phyloP scores from a whole-genome alignment of 805 yeast species.

The Blastobotrys parvus region DNA sequence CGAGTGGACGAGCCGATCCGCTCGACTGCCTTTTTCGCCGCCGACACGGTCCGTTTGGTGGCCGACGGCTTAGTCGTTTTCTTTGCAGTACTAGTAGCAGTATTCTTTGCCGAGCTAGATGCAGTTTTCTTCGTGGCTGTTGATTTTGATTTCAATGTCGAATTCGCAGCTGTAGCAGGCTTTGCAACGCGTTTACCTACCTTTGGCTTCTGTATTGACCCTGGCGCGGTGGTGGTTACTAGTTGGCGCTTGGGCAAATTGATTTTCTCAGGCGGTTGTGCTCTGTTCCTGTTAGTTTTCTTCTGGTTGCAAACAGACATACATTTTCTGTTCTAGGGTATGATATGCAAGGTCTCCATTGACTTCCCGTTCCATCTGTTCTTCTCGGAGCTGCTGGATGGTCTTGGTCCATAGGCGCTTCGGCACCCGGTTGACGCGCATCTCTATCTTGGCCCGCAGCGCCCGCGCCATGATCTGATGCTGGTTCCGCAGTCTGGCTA shows the following conservation, averaged over 20 bases:
- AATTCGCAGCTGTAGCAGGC: too few species aligned
- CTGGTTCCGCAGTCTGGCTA: slow-evolving; percentile 24
- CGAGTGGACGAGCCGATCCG: background rate
- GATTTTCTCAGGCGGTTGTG: background rate
- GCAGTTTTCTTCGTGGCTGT: background rate
- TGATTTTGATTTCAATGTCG: background rate
- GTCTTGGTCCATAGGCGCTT: slow-evolving; percentile 39
- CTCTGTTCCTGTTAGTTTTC: too few species aligned
- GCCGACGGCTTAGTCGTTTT: slow-evolving; percentile 1
- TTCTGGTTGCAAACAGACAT: too few species aligned
- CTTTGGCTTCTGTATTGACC: too few species aligned
- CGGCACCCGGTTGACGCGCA: slow-evolving; percentile 41
- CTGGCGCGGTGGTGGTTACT: background rate
- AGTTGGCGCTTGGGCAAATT: background rate
- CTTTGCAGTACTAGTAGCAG: slow-evolving; percentile 1
- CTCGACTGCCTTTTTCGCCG: background rate
- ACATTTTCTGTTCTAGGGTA: too few species aligned
- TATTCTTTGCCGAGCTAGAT: background rate
- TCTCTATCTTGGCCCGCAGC: slow-evolving; percentile 32
- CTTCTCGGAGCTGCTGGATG: slow-evolving; percentile 28
- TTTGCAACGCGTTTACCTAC: too few species aligned
- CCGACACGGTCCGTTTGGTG: background rate
- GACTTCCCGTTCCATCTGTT: background rate
- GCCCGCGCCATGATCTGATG: slow-evolving; percentile 21
- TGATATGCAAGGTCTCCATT: slow-evolving; percentile 7